Percentiles rank a stretch among this genome's conserved stretches.
Conservation (phyloP, 1,284 basidiomycete genomes). For the Ustilago xerochloae region DNA sequence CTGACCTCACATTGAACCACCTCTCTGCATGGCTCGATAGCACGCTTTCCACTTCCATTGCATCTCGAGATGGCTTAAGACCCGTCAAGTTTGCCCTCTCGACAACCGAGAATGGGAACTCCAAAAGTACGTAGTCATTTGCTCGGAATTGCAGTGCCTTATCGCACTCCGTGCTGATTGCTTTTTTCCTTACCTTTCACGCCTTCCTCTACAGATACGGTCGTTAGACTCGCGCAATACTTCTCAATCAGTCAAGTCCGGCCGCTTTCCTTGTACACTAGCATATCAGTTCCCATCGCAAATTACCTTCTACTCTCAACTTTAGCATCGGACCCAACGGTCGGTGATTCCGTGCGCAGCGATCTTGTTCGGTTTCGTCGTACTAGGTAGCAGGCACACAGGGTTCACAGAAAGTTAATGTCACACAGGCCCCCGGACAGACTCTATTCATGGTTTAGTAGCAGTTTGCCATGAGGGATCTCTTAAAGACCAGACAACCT, state of each 20-base stretch:
- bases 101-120: constrained; percentile 91
- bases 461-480: too few species aligned
- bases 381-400: background rate
- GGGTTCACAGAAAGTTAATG: background rate
- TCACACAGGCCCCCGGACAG: too few species aligned
- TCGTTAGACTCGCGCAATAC: constrained; percentile 20
- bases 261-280: constrained; percentile 24
- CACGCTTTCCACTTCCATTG: constrained; percentile 99
- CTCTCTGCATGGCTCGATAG: constrained; percentile 70
- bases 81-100: constrained; percentile 95
- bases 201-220: constrained; percentile 27
- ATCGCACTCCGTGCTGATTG: background rate
- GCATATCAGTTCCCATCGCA: constrained; percentile 11
- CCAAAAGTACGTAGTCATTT: constrained; percentile 78
- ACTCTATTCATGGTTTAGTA: too few species aligned
- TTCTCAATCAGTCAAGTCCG: background rate
- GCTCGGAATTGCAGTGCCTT: background rate
- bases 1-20: background rate
- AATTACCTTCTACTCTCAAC: background rate
- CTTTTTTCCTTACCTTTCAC: background rate
- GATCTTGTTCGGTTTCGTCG: background rate
- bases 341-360: too few species aligned
- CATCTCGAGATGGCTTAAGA: constrained; percentile 99
- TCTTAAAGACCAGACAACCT: constrained; percentile 17
- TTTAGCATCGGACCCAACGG: too few species aligned